These are phyloP conservation scores for Aureobasidium melanogenum DNA, from an alignment of 2,329 filamentous ascomycete genomes.

Conservation along the genomic window DNA sequence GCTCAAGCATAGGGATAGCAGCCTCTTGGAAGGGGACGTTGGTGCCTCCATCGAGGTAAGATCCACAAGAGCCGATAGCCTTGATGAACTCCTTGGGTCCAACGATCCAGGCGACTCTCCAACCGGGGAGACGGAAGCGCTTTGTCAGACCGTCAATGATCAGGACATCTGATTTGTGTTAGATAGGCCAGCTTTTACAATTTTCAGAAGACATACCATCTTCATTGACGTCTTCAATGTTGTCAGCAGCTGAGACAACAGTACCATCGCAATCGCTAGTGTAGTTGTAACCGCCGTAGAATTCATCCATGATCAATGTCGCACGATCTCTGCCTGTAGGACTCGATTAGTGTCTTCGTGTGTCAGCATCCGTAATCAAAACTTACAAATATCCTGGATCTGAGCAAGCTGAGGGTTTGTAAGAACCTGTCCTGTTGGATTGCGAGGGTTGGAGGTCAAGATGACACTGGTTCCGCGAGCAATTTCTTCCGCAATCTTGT, in stretches of 20 bases:
- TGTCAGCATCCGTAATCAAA: constrained; percentile 40
- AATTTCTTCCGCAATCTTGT: constrained; percentile 70
- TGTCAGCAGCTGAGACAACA: constrained; percentile 81
- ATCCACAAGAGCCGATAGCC: constrained; percentile 85
- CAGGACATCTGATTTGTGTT: constrained; percentile 47
- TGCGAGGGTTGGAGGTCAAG: constrained; percentile 88
- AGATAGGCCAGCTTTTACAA: neutral
- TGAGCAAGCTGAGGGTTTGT: constrained; percentile 74
- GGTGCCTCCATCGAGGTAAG: constrained; percentile 88
- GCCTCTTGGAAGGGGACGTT: constrained; percentile 95
- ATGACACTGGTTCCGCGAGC: constrained; percentile 55
- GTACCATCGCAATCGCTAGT: constrained; percentile 82
- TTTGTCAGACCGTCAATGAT: constrained; percentile 95
- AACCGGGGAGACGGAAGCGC: constrained; percentile 89
- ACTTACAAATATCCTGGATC: constrained; percentile 75
- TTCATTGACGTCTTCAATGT: constrained; percentile 80
- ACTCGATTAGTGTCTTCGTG: neutral
- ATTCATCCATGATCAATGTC: constrained; percentile 91
- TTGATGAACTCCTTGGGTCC: constrained; percentile 95
- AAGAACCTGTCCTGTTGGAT: constrained; percentile 85
- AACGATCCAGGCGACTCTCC: constrained; percentile 93
- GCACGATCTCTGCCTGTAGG: constrained; percentile 47
- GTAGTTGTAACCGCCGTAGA: constrained; percentile 77
- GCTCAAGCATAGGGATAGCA: constrained; percentile 87
- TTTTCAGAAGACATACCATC: constrained; percentile 35